Conservation (phyloP, 352 stramenopile genomes). For the Phytophthora multivora region DNA sequence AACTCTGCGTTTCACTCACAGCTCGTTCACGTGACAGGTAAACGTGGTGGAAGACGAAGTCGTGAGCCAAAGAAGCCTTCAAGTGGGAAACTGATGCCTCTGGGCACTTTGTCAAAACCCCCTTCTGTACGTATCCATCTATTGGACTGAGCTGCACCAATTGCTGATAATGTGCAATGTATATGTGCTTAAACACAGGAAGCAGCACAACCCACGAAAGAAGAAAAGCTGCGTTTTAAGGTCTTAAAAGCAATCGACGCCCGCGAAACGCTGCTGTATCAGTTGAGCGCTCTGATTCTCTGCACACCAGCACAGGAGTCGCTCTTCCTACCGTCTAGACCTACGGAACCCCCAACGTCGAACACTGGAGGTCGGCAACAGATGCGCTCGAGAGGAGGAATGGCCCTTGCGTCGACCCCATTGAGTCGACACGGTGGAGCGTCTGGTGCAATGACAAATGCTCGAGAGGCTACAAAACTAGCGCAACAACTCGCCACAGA, state of each 20-base stretch:
- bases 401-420: conserved; percentile 41
- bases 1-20: not conserved
- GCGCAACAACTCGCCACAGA: conserved; percentile 70
- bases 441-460: conserved; percentile 58
- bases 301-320: conserved; percentile 68
- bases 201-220: conserved; percentile 42
- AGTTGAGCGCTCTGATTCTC: conserved; percentile 71
- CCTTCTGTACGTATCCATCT: conserved; percentile 30
- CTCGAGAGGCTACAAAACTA: conserved; percentile 69
- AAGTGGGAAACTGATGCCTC: conserved; percentile 40
- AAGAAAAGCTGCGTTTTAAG: conserved; percentile 77
- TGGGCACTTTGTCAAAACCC: conserved; percentile 36
- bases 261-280: conserved; percentile 72
- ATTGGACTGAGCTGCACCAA: not conserved
- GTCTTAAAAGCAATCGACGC: conserved; percentile 69
- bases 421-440: conserved; percentile 17
- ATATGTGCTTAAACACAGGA: conserved; percentile 19
- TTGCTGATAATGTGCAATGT: not conserved
- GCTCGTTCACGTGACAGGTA: conserved; percentile 17
- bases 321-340: conserved; percentile 56
- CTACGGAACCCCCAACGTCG: conserved; percentile 29
- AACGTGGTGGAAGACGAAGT: conserved; percentile 28
- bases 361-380: conserved; percentile 31
- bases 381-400: conserved; percentile 50
- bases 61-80: conserved; percentile 28